Conservation (phyloP, 116 monocot genomes). For the Dioscorea cayenensis region DNA sequence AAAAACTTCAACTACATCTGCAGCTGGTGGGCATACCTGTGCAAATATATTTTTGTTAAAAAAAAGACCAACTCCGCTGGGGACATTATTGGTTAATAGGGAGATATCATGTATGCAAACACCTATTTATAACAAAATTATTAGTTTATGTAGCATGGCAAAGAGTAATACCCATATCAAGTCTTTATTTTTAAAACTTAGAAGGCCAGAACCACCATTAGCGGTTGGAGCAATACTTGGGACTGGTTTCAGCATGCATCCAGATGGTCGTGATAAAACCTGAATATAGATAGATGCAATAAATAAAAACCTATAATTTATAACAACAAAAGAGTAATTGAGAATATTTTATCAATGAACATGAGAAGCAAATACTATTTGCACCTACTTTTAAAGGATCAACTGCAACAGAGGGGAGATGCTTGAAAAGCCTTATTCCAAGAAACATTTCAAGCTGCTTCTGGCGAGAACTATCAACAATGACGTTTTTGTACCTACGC, state of each 20-base stretch:
- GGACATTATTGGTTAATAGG: neutral
- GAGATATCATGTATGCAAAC: neutral
- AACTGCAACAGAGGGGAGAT: constrained; percentile 82
- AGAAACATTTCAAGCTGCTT: constrained; percentile 99
- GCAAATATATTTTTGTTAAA: constrained; percentile 3
- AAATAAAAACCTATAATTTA: neutral
- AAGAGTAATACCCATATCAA: constrained; percentile 66
- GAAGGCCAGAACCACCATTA: constrained; percentile 69
- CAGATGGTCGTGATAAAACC: constrained; percentile 77
- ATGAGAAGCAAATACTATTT: constrained; percentile 4
- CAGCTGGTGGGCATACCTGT: constrained; percentile 83
- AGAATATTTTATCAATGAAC: neutral
- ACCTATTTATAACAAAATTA: neutral
- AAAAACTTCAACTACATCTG: constrained; percentile 94
- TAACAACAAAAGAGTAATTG: neutral
- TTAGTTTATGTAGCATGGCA: neutral
- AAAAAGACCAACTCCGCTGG: constrained; percentile 2
- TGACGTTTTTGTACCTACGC: constrained; percentile 79
- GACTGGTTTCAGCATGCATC: constrained; percentile 85
- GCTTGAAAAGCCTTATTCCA: constrained; percentile 91
- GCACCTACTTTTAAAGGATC: constrained; percentile 74
- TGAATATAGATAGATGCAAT: constrained; percentile 15
- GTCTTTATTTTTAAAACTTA: constrained; percentile 84
- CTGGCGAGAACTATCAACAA: constrained; percentile 86
- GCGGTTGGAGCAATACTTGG: constrained; percentile 38